A percentile compares a stretch with the other conserved stretches of the same genome.
Conservation (phyloP, 176 grass and related monocot genomes). For the Ensete ventricosum region DNA sequence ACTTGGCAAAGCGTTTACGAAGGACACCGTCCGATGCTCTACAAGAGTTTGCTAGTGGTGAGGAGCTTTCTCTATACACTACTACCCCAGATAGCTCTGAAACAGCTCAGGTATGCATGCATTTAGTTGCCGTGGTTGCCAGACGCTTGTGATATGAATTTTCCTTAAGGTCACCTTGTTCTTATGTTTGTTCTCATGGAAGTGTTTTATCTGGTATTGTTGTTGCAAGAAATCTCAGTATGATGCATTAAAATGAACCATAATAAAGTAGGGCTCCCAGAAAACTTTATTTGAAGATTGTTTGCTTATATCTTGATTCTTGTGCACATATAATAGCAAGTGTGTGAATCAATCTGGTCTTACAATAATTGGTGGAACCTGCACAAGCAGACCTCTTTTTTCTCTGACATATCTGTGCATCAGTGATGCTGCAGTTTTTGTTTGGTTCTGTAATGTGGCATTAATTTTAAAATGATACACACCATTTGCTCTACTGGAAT, state of each 20-base stretch:
- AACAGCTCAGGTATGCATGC: conserved; percentile 23
- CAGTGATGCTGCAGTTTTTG: no score
- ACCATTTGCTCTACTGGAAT: background rate
- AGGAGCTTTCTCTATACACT: conserved; percentile 78
- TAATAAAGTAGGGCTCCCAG: background rate
- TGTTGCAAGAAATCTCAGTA: background rate
- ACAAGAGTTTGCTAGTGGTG: conserved; percentile 72
- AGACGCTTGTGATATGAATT: background rate
- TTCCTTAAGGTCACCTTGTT: no score
- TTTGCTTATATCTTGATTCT: background rate
- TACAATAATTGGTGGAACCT: background rate
- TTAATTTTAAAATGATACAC: background rate
- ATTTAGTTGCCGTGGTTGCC: background rate
- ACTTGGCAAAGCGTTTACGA: conserved; percentile 67
- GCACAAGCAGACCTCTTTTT: no score
- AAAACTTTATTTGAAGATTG: background rate
- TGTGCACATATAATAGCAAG: background rate
- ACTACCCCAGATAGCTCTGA: conserved; percentile 35
- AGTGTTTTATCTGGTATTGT: background rate
- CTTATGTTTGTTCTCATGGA: no score
- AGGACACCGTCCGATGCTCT: conserved; percentile 71
- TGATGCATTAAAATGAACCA: background rate
- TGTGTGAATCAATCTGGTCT: background rate
- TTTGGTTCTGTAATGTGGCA: background rate
- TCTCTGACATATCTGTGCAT: no score